Evolutionary conservation across 805 yeast genomes (phyloP).

Genomic region (Brettanomyces sp.): DNA sequence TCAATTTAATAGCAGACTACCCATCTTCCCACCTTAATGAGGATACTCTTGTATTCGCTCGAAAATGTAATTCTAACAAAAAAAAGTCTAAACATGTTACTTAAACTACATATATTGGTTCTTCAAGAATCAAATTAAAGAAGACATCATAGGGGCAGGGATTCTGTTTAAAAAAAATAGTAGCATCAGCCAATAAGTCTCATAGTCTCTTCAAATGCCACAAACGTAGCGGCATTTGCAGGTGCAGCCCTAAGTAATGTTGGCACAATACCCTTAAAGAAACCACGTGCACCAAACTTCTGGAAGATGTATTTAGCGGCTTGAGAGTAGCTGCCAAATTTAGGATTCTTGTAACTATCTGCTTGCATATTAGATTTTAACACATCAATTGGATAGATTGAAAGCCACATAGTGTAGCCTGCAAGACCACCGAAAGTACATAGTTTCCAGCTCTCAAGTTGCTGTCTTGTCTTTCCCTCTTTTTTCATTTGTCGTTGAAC

Average conservation of each 20-base stretch:
- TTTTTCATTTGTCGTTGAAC: constrained; percentile 54
- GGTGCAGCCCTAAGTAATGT: constrained; percentile 96
- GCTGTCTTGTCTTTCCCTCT: constrained; percentile 43
- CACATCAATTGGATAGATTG: constrained; percentile 83
- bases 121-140: too few relatives aligned
- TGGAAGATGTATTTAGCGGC: constrained; percentile 47
- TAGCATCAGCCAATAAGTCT: constrained; percentile 35
- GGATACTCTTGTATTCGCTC: too few relatives aligned
- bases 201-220: constrained; percentile 87
- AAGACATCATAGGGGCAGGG: background rate
- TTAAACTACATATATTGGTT: too few relatives aligned
- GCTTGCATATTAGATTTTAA: constrained; percentile 84
- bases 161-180: background rate
- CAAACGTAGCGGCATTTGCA: constrained; percentile 94
- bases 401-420: constrained; percentile 84
- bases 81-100: too few relatives aligned
- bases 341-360: constrained; percentile 52
- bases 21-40: too few relatives aligned
- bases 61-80: too few relatives aligned
- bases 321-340: constrained; percentile 46
- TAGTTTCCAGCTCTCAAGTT: constrained; percentile 79
- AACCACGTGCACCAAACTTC: constrained; percentile 63
- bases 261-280: constrained; percentile 86
- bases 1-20: background rate
- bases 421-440: constrained; percentile 86